phyloP scores from a whole-genome alignment of 2,329 filamentous ascomycete species.

The Botryotinia convoluta region DNA sequence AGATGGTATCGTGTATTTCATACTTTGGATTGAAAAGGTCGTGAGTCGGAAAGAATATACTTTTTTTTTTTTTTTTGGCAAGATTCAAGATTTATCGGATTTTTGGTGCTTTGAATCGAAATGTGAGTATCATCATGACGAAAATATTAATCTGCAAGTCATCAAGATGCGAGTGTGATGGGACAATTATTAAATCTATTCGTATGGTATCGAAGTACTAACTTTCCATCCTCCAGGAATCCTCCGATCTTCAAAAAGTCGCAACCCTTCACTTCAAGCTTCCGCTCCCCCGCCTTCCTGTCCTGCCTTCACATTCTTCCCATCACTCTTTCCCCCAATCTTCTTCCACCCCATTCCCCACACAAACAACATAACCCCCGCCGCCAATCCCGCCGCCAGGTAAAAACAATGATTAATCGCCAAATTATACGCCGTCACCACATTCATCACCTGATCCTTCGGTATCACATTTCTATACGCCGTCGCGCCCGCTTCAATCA shows the following conservation, averaged over 20 bases:
- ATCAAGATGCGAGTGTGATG: neutral
- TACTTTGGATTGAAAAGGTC: neutral
- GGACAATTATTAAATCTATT: neutral
- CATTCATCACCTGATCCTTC: slow-evolving; percentile 37
- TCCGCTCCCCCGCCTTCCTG: neutral
- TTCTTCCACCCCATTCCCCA: neutral
- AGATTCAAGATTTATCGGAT: neutral
- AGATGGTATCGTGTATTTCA: neutral
- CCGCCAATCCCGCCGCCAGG: neutral
- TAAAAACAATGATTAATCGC: slow-evolving; percentile 21
- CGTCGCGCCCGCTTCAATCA: slow-evolving; percentile 44
- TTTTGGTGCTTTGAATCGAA: neutral
- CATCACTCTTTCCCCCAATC: neutral
- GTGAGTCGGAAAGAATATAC: too few species aligned
- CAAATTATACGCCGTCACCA: slow-evolving; percentile 44
- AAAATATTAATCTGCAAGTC: neutral
- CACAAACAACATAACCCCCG: neutral
- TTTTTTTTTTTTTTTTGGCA: too few species aligned
- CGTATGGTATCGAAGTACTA: neutral
- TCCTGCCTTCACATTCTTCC: neutral
- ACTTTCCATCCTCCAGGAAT: neutral
- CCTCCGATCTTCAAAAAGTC: neutral
- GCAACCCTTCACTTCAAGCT: neutral
- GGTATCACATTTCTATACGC: slow-evolving; percentile 40
- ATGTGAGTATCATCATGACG: neutral